Evolutionary conservation across 139 green algal species (phyloP).

Genomic region (Tetradesmus lagerheimii): DNA sequence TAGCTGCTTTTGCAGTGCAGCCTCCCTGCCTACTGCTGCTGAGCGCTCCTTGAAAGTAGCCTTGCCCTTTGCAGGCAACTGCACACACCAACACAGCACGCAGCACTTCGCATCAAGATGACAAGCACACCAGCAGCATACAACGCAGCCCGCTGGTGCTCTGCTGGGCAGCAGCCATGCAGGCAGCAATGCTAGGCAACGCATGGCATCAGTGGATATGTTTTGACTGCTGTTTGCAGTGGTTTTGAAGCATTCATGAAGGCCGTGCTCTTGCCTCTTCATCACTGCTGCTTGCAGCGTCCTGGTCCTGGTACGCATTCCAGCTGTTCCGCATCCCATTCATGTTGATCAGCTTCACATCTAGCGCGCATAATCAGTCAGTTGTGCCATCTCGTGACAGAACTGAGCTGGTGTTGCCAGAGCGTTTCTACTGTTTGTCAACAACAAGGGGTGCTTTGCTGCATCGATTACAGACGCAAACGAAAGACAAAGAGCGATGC

Average conservation of each 20-base stretch:
- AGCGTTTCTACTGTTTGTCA: neutral
- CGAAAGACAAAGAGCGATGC: neutral
- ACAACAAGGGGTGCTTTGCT: neutral
- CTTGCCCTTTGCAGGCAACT: conserved; percentile 30
- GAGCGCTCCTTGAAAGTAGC: conserved; percentile 13
- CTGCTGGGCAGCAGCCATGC: neutral
- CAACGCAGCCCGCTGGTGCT: too few species aligned
- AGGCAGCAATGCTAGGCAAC: neutral
- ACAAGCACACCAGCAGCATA: neutral
- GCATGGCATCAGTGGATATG: too few species aligned
- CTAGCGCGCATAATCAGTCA: neutral
- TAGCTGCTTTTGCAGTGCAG: conserved; percentile 40
- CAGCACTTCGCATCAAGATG: neutral
- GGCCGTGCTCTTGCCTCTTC: conserved; percentile 17
- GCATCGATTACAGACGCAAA: neutral
- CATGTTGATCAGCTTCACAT: neutral
- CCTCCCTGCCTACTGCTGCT: conserved; percentile 28
- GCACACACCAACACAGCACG: neutral
- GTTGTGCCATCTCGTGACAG: neutral
- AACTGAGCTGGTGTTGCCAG: neutral
- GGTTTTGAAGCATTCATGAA: neutral
- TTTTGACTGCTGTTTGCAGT: too few species aligned
- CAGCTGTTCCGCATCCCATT: conserved; percentile 4
- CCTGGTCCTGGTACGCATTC: conserved; percentile 4
- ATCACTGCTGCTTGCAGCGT: conserved; percentile 34